Base-by-base conservation (phyloP, 192 early-diverging fungal species). In the Backusella tuberculispora region DNA sequence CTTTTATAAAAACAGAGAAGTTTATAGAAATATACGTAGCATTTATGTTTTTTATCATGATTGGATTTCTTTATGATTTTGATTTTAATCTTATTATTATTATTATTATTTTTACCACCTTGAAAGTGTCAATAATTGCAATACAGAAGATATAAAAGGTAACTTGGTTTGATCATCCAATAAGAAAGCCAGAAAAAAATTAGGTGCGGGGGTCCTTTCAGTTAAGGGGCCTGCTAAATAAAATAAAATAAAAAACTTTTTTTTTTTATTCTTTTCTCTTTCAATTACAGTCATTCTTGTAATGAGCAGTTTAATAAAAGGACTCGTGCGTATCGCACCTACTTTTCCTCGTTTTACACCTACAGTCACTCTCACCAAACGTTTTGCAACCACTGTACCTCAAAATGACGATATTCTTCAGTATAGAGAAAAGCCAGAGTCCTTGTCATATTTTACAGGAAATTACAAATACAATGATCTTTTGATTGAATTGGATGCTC, bases 361-460 rank as follows among this genome's bases (percentile, higher is more conserved):
- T 69, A 42, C 41, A 10, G 38, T 41, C 24, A 44, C 29, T 26
- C 14, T 66, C 24, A 43, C 72, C 47, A 78, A 66, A 21, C 44
- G 44, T 7, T 70, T 70, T 24, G 69, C 44, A 3, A 47, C 29
- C 12, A 34, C 46, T 65, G 17, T 24, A 21, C 15, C 63, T 44
- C 13, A 66, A 43, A 4, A 19, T 12, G 78, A 80, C 41, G 84
- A 84, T 14, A 75, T 82, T 34, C 79, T 86, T 37, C 56, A 66
- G 21, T 81, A 83, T 6, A 53, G 76, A 34, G 72, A 87, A 53
- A 87, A 88, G 43, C 92, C 92, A 15, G 80, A 78, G 37, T 90
- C 93, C 10, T 80, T 92, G 0, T 93, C 95, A 9, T 98, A 96
- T 83, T 98, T 98, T 76, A 96, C 95, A 40, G 91, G 91, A 0